Evolutionary conservation across 495 filamentous ascomycete genomes (phyloP).

Genomic region (Cladorrhinum samala): DNA sequence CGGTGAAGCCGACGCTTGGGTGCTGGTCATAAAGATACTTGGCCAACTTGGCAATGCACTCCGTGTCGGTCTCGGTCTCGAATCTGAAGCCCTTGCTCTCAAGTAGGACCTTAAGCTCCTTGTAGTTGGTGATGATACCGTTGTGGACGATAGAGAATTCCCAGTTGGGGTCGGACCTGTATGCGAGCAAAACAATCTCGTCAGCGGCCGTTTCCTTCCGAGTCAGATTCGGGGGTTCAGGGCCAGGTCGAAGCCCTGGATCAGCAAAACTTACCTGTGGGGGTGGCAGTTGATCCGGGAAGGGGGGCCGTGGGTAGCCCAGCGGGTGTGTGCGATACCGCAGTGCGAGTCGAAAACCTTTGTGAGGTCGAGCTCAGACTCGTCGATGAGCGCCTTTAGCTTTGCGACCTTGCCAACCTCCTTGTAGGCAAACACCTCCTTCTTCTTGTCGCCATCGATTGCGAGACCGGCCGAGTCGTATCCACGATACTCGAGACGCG

Average conservation of each 20-base stretch:
- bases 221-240: background rate
- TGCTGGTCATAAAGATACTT: conserved; percentile 98
- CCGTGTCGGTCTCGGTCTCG: conserved; percentile 98
- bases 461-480: conserved; percentile 97
- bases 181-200: background rate
- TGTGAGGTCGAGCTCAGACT: conserved; percentile 72
- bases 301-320: conserved; percentile 94
- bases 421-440: conserved; percentile 95
- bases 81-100: conserved; percentile 94
- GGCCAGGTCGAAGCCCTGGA: background rate
- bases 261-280: conserved; percentile 64
- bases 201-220: background rate
- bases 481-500: conserved; percentile 87
- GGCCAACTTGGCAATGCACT: conserved; percentile 97
- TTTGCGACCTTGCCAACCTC: conserved; percentile 98
- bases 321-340: conserved; percentile 96
- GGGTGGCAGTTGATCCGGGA: conserved; percentile 96
- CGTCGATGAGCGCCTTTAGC: conserved; percentile 84
- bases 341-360: conserved; percentile 96
- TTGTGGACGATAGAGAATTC: conserved; percentile 98
- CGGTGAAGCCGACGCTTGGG: conserved; percentile 90
- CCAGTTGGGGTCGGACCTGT: conserved; percentile 72
- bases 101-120: conserved; percentile 91
- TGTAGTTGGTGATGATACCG: conserved; percentile 99
- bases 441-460: conserved; percentile 97